A percentile compares a stretch with the other conserved stretches of the same genome.
Conservation (phyloP, 1,139 yeast genomes). For the Barnettozyma hawaiiensis region DNA sequence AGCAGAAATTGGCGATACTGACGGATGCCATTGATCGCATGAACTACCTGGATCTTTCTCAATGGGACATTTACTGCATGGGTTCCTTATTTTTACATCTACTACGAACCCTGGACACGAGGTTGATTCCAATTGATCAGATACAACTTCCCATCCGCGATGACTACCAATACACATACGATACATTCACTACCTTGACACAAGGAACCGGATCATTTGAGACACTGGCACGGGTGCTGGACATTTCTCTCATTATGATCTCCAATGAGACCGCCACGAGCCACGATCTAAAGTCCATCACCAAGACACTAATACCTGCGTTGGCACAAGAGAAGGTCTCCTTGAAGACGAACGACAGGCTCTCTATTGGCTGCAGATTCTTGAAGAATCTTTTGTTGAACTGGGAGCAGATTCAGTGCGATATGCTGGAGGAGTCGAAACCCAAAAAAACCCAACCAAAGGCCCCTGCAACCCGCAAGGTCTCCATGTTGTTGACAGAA, state of each 20-base stretch:
- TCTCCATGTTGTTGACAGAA: constrained; percentile 4
- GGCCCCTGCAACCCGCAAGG: constrained; percentile 9
- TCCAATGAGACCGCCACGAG: constrained; percentile 37
- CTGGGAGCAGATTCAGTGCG: constrained; percentile 32
- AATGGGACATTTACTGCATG: constrained; percentile 57
- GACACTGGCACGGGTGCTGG: constrained; percentile 36
- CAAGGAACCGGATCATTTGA: constrained; percentile 27
- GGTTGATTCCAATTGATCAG: constrained; percentile 40
- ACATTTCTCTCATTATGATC: constrained; percentile 29
- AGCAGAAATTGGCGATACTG: constrained; percentile 43
- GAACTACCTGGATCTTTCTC: constrained; percentile 49
- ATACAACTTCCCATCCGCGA: constrained; percentile 46
- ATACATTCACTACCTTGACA: constrained; percentile 33
- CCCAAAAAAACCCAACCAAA: constrained; percentile 4
- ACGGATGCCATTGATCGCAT: constrained; percentile 50
- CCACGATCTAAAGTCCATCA: constrained; percentile 41
- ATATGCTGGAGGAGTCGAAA: constrained; percentile 2
- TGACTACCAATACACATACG: constrained; percentile 36
- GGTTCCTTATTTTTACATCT: constrained; percentile 49
- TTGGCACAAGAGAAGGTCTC: constrained; percentile 48
- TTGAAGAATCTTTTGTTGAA: constrained; percentile 43
- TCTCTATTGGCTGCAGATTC: constrained; percentile 46
- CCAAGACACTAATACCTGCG: constrained; percentile 46
- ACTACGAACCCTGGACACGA: constrained; percentile 39
- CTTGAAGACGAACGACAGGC: constrained; percentile 38